Conservation (phyloP, 73 alveolate species). For the Paramecium primaurelia region DNA sequence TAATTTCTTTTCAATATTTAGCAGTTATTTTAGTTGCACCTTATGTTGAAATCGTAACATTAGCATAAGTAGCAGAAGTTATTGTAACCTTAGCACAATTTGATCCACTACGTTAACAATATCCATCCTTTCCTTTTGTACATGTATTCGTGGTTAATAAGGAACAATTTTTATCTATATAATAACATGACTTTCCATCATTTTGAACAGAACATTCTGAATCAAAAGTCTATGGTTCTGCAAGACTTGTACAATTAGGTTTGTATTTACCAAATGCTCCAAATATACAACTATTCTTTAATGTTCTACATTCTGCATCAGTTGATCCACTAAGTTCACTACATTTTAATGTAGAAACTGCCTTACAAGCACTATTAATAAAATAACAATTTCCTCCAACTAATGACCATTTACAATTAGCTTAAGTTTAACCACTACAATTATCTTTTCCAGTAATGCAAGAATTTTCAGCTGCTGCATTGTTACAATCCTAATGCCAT, state of each 20-base stretch:
- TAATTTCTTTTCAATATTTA: not conserved
- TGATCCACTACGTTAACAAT: not conserved
- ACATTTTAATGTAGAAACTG: not conserved
- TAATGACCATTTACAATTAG: not conserved
- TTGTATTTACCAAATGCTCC: not conserved
- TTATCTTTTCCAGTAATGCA: not conserved
- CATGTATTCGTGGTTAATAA: not conserved
- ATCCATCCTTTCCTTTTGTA: not conserved
- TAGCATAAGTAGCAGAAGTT: not conserved
- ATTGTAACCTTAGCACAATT: not conserved
- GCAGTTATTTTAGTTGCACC: not conserved
- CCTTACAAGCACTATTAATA: not conserved
- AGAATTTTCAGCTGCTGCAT: not conserved
- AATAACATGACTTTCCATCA: not conserved
- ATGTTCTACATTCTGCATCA: not conserved
- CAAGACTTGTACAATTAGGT: not conserved
- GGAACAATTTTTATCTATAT: not conserved
- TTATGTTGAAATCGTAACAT: not conserved
- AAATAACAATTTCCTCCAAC: not conserved
- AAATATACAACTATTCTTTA: not conserved
- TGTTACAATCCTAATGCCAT: too few relatives aligned
- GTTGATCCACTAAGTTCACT: not conserved
- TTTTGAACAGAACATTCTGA: not conserved
- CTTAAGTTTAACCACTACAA: not conserved
- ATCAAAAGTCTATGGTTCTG: not conserved